Evolutionary conservation across 345 rosid species (phyloP), one percentile per base, ranked within the genome.

Genomic region (Eucalyptus viminalis): DNA sequence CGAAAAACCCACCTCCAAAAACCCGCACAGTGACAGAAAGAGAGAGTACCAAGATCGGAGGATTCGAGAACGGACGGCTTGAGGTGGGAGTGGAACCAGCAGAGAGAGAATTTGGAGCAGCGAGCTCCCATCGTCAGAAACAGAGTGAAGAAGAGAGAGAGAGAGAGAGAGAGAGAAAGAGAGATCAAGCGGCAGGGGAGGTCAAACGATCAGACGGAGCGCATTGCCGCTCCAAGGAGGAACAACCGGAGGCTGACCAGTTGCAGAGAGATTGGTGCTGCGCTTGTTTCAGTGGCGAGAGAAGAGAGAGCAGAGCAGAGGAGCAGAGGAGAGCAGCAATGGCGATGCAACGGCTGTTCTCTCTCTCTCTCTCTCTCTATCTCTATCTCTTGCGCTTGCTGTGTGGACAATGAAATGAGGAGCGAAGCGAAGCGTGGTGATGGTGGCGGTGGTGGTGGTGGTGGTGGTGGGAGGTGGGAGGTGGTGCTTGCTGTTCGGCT

Each of bases 71-170:
- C 95, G 89, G 94, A 90, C 29, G 95, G 86, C 90, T 95, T 94
- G 89, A 95, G 96, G 87, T 92, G 91, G 56, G 95, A 93, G n/a
- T 92, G 96, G 92, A 94, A 96, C 96, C 96, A 95, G 90, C 98
- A 96, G 72, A 94, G 89, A 9, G 98, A 95, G 88, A 95, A 90
- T 62, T 94, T 96, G 91, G 96, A 96, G 92, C 97, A 96, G 21
- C 95, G 92, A 91, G 90, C 95, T 87, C 97, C 98, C 98, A 96
- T 96, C 92, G 92, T 69, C 65, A 47, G 87, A 11, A 29, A 31
- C 51, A 43, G 72, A 37, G 49, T 11, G 80, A 43, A 67, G 14
- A 14, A 54, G 80, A 29, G 25, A 67, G 87, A 88, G 50, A 16
- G 13, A 50, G 87, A 11, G 67, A 11, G 80, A 6, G 80, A 15